These are phyloP conservation scores for Sphagnum magellanicum DNA, from an alignment of 228 moss, liverwort and hornwort species.

Conservation along the genomic window DNA sequence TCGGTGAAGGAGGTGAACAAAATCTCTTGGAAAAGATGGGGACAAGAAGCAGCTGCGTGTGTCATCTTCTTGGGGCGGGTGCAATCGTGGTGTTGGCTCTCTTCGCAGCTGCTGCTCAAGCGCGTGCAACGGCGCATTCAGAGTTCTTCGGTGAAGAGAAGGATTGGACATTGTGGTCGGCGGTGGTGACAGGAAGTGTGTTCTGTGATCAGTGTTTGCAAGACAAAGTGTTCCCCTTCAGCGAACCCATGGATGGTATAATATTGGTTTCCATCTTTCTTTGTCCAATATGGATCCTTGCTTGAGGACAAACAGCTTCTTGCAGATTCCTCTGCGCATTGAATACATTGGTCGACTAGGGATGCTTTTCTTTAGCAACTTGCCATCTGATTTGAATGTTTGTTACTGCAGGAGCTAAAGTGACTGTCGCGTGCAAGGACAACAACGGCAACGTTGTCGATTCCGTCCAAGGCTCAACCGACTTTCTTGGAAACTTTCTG, in stretches of 20 bases:
- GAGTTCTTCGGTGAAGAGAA: slow-evolving; percentile 19
- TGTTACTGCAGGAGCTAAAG: slow-evolving; percentile 48
- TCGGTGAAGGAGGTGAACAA: too few species aligned
- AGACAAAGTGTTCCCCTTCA: slow-evolving; percentile 61
- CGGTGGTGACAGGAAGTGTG: slow-evolving; percentile 67
- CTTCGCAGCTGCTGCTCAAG: slow-evolving; percentile 8
- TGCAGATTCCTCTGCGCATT: too few species aligned
- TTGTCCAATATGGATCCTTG: too few species aligned
- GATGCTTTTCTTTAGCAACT: too few species aligned
- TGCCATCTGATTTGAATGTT: not conserved
- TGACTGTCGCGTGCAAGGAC: slow-evolving; percentile 56
- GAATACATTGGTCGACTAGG: too few species aligned
- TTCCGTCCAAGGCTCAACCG: slow-evolving; percentile 41
- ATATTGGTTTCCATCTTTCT: not conserved
- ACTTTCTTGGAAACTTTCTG: slow-evolving; percentile 51
- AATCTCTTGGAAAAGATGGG: too few species aligned
- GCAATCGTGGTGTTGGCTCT: not conserved
- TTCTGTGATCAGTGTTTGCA: slow-evolving; percentile 80
- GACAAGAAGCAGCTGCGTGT: too few species aligned
- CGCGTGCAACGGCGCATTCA: slow-evolving; percentile 16
- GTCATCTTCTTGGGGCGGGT: too few species aligned
- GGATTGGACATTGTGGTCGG: slow-evolving; percentile 54
- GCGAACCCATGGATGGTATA: slow-evolving; percentile 44
- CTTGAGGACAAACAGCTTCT: too few species aligned
- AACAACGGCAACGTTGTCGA: slow-evolving; percentile 30